A percentile compares a stretch with the other conserved stretches of the same genome.
These are phyloP conservation scores for Fusarium ramigenum DNA, from an alignment of 2,329 filamentous ascomycete genomes.

Conservation along the genomic window DNA sequence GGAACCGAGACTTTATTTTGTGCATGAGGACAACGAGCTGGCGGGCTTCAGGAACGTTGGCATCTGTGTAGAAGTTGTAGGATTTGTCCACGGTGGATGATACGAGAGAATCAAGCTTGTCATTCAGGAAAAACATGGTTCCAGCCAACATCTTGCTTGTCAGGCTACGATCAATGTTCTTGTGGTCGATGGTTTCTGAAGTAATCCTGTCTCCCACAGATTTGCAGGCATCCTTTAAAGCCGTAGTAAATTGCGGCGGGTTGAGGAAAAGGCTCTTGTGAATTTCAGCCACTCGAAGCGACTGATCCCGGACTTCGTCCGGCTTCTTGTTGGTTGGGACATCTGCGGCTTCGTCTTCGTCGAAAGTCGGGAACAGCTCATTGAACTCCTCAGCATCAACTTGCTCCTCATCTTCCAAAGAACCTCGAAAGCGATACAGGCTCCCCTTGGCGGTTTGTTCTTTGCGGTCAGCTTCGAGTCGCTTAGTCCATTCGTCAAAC, in stretches of 20 bases:
- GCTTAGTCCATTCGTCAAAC: conserved; percentile 82
- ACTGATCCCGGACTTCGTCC: conserved; percentile 61
- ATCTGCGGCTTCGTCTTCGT: conserved; percentile 59
- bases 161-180: conserved; percentile 47
- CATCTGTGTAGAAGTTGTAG: conserved; percentile 91
- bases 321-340: conserved; percentile 44
- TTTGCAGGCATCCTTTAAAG: conserved; percentile 57
- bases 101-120: conserved; percentile 60
- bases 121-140: conserved; percentile 71
- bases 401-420: conserved; percentile 78
- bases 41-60: conserved; percentile 79
- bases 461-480: conserved; percentile 79
- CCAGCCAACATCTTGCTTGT: conserved; percentile 71
- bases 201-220: conserved; percentile 53
- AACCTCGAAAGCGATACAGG: conserved; percentile 85
- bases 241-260: conserved; percentile 51
- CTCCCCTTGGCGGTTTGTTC: conserved; percentile 78
- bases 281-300: conserved; percentile 68
- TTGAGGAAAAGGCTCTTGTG: conserved; percentile 65
- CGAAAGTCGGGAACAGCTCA: conserved; percentile 83
- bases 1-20: conserved; percentile 76
- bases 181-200: conserved; percentile 41
- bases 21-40: conserved; percentile 76
- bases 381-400: conserved; percentile 78
- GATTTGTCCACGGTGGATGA: conserved; percentile 50